Percentiles rank a stretch among this genome's conserved stretches.
phyloP scores from a whole-genome alignment of 2,329 filamentous ascomycete species.

The Ceratocystis huliohia region DNA sequence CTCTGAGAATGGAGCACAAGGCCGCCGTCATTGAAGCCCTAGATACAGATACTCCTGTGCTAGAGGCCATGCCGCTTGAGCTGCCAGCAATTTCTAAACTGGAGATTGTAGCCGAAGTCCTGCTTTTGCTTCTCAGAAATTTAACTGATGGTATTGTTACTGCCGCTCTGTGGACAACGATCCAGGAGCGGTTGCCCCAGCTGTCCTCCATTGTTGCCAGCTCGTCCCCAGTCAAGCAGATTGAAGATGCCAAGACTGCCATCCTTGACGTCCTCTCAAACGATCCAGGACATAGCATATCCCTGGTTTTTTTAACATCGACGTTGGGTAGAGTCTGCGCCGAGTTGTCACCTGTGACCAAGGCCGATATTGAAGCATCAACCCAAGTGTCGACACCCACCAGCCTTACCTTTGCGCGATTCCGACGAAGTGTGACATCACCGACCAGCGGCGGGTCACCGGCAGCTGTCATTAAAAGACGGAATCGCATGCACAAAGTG shows the following conservation, averaged over 20 bases:
- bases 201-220: conserved; percentile 27
- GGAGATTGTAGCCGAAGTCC: conserved; percentile 58
- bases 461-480: conserved; percentile 35
- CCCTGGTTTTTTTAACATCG: conserved; percentile 74
- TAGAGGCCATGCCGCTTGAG: conserved; percentile 49
- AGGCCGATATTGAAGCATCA: conserved; percentile 18
- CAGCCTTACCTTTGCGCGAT: conserved; percentile 34
- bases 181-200: conserved; percentile 42
- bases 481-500: conserved; percentile 47
- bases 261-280: conserved; percentile 62
- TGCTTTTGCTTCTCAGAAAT: conserved; percentile 61
- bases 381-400: conserved; percentile 6
- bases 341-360: conserved; percentile 33
- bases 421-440: conserved; percentile 29
- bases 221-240: conserved; percentile 20
- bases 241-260: conserved; percentile 36
- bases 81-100: conserved; percentile 53
- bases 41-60: conserved; percentile 54
- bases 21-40: conserved; percentile 49
- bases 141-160: conserved; percentile 72
- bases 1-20: conserved; percentile 23
- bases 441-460: conserved; percentile 2
- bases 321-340: conserved; percentile 49
- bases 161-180: conserved; percentile 51
- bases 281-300: conserved; percentile 69